phyloP scores from a whole-genome alignment of 1,139 yeast species.

The Torulaspora pretoriensis region DNA sequence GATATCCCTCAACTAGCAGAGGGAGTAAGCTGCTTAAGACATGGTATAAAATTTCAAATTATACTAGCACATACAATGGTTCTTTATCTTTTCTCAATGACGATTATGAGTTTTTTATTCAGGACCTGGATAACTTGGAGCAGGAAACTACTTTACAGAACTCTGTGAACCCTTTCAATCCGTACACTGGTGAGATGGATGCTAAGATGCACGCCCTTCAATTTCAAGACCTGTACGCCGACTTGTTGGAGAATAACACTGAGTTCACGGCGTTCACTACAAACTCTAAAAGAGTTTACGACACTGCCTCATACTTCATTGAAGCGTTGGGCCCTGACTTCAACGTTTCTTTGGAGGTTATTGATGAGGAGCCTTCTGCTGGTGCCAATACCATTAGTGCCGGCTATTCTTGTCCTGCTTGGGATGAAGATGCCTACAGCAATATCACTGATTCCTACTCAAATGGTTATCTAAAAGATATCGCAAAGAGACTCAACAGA shows the following conservation, averaged over 20 bases:
- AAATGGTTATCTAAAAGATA: slow-evolving; percentile 35
- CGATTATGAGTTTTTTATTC: slow-evolving; percentile 36
- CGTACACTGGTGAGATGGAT: slow-evolving; percentile 23
- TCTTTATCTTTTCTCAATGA: slow-evolving; percentile 39
- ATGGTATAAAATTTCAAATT: slow-evolving; percentile 29
- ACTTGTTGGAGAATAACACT: slow-evolving; percentile 13
- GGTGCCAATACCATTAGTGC: slow-evolving; percentile 44
- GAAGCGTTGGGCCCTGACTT: slow-evolving; percentile 36
- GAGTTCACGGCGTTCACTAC: slow-evolving; percentile 19
- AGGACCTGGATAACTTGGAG: slow-evolving; percentile 28
- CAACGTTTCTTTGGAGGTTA: slow-evolving; percentile 7
- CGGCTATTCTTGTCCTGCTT: slow-evolving; percentile 35
- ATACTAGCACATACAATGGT: slow-evolving; percentile 31
- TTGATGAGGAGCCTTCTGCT: slow-evolving; percentile 37
- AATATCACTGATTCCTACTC: slow-evolving; percentile 23
- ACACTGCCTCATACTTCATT: slow-evolving; percentile 23
- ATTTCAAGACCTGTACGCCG: slow-evolving; percentile 17
- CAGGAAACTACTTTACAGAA: slow-evolving; percentile 24
- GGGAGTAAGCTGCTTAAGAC: slow-evolving; percentile 28
- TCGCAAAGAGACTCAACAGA: slow-evolving; percentile 41
- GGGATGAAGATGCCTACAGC: slow-evolving; percentile 25
- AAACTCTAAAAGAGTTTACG: slow-evolving; percentile 22
- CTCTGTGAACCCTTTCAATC: slow-evolving; percentile 18
- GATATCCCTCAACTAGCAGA: slow-evolving; percentile 48
- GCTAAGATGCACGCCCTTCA: slow-evolving; percentile 27